Evolutionary conservation across 495 filamentous ascomycete species (phyloP).

Genomic region (Tuber brumale): DNA sequence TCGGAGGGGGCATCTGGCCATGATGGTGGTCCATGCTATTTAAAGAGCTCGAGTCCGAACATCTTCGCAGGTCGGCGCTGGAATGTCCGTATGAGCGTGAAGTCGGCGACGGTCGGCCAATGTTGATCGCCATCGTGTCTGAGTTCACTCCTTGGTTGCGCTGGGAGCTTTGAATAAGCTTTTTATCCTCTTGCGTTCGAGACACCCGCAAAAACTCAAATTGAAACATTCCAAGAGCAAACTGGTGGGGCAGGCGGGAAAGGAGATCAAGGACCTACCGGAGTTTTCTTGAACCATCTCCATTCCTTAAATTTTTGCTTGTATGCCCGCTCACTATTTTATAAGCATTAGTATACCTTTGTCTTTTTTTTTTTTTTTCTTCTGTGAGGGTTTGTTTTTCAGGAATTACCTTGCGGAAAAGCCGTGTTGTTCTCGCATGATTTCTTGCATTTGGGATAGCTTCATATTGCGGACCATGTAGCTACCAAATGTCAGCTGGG

Average conservation of each 20-base stretch:
- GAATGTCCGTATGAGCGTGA: constrained; percentile 7
- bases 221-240: constrained; percentile 3
- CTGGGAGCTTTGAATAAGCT: constrained; percentile 30
- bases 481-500: constrained; percentile 25
- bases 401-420: constrained; percentile 33
- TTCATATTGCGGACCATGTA: constrained; percentile 41
- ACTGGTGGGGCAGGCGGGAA: background rate
- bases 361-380: background rate
- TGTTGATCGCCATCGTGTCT: constrained; percentile 16
- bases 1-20: constrained; percentile 18
- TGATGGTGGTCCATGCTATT: constrained; percentile 26
- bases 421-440: constrained; percentile 34
- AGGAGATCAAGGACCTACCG: constrained; percentile 22
- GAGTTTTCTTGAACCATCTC: constrained; percentile 42
- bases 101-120: background rate
- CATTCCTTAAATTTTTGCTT: constrained; percentile 42
- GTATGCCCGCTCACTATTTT: constrained; percentile 37
- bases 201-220: background rate
- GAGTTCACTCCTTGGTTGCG: constrained; percentile 24
- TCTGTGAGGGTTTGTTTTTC: constrained; percentile 6
- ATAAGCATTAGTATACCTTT: constrained; percentile 15
- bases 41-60: constrained; percentile 28
- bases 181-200: constrained; percentile 2
- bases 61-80: constrained; percentile 23
- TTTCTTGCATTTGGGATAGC: constrained; percentile 28